These are phyloP conservation scores for Fusarium xylarioides DNA, from an alignment of 2,329 filamentous ascomycete species.

Conservation along the genomic window DNA sequence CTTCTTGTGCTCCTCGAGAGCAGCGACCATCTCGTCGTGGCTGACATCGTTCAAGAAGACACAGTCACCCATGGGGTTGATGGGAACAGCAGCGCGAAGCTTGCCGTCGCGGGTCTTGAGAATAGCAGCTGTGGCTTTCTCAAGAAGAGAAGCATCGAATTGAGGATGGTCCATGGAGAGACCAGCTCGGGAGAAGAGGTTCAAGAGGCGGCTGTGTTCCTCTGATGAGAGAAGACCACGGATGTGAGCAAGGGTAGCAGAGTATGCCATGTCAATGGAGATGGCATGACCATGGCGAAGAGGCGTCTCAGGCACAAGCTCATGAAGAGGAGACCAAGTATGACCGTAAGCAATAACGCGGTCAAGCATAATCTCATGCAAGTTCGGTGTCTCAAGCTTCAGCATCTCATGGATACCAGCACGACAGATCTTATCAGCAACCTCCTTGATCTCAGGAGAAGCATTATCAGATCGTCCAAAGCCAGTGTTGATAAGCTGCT, in stretches of 20 bases:
- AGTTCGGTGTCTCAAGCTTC: conserved; percentile 76
- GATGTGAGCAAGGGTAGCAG: conserved; percentile 71
- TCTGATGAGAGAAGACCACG: conserved; percentile 67
- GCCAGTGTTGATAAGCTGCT: conserved; percentile 70
- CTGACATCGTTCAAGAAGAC: conserved; percentile 74
- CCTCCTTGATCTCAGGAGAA: conserved; percentile 63
- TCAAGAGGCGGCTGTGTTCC: conserved; percentile 70
- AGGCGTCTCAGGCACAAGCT: conserved; percentile 73
- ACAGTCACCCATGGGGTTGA: conserved; percentile 70
- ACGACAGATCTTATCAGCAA: conserved; percentile 74
- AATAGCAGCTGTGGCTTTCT: conserved; percentile 73
- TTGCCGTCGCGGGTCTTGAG: conserved; percentile 75
- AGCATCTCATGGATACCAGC: conserved; percentile 77
- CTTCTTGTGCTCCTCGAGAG: conserved; percentile 70
- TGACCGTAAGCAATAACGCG: conserved; percentile 79
- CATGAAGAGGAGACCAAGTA: conserved; percentile 78
- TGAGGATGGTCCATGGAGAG: conserved; percentile 76
- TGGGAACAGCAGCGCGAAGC: conserved; percentile 72
- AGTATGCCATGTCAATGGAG: conserved; percentile 80
- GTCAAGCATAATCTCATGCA: conserved; percentile 77
- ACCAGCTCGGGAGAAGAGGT: conserved; percentile 74
- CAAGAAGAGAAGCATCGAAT: conserved; percentile 72
- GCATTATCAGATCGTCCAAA: conserved; percentile 71
- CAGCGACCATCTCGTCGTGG: conserved; percentile 67
- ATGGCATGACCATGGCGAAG: conserved; percentile 79